Conservation (phyloP, 352 stramenopile species). For the Pythium pyrilobum region DNA sequence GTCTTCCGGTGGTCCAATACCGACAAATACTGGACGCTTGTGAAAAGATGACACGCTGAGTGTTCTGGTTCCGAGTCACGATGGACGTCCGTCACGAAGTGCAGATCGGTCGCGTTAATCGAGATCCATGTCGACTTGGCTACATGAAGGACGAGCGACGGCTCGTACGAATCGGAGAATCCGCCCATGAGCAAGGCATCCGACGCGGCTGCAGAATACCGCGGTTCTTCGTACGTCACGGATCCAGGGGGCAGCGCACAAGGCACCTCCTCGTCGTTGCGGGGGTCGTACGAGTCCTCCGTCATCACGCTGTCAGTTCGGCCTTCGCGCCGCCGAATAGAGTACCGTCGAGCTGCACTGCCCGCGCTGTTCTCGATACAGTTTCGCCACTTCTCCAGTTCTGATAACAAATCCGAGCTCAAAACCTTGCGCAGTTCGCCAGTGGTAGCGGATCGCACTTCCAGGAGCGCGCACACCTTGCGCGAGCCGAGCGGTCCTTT, state of each 20-base stretch:
- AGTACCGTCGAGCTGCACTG: conserved; percentile 28
- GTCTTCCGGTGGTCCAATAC: conserved; percentile 64
- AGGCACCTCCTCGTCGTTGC: conserved; percentile 25
- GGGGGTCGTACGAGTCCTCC: conserved; percentile 20
- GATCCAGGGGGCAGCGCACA: background rate
- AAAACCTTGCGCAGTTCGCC: conserved; percentile 57
- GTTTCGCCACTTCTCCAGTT: conserved; percentile 69
- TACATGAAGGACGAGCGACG: conserved; percentile 36
- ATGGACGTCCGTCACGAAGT: conserved; percentile 62
- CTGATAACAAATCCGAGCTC: conserved; percentile 43
- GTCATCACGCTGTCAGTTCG: conserved; percentile 7
- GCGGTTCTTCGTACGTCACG: conserved; percentile 12
- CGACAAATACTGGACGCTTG: conserved; percentile 53
- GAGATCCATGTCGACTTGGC: conserved; percentile 67
- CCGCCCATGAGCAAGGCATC: conserved; percentile 59
- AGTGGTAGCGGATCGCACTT: conserved; percentile 41
- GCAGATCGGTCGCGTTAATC: conserved; percentile 55
- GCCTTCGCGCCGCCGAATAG: background rate
- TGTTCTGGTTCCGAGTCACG: conserved; percentile 54
- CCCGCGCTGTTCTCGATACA: conserved; percentile 57
- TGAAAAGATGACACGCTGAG: conserved; percentile 54
- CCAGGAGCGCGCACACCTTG: conserved; percentile 36
- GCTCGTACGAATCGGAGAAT: conserved; percentile 67
- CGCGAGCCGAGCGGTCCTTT: conserved; percentile 44
- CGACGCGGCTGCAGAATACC: conserved; percentile 14